These are phyloP conservation scores for Penicillium hordei DNA, from an alignment of 2,329 filamentous ascomycete genomes.

Conservation along the genomic window DNA sequence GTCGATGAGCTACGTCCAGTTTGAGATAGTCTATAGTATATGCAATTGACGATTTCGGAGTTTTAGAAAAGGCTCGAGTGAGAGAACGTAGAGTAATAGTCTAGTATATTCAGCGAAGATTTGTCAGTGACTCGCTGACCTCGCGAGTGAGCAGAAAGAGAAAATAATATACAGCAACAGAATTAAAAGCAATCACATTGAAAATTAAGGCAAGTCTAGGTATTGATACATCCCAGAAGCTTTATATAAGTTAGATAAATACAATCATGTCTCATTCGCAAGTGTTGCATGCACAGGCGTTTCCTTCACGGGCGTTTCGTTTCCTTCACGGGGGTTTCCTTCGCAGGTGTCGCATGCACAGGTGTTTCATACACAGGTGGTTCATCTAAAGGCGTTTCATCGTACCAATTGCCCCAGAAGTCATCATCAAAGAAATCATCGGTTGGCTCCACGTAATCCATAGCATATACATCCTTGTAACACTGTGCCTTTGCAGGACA, in stretches of 20 bases:
- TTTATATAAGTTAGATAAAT: neutral
- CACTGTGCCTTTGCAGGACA: slow-evolving; percentile 30
- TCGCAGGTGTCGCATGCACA: neutral
- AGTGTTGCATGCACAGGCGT: neutral
- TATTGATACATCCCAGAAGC: neutral
- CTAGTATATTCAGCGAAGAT: neutral
- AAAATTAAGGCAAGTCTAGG: neutral
- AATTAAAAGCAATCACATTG: neutral
- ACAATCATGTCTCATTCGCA: neutral
- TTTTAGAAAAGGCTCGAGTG: neutral
- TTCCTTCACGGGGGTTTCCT: neutral
- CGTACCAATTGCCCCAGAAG: slow-evolving; percentile 4
- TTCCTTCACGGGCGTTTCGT: neutral
- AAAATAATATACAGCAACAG: neutral
- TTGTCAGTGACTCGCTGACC: neutral
- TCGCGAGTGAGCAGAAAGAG: neutral
- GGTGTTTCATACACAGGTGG: neutral
- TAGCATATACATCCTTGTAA: slow-evolving; percentile 29
- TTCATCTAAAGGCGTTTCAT: neutral
- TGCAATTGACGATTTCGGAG: neutral
- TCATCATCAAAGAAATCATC: slow-evolving; percentile 5
- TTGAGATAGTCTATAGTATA: neutral
- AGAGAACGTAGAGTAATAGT: neutral
- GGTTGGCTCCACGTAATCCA: slow-evolving; percentile 14
- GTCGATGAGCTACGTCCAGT: neutral